Percentiles rank a stretch among this genome's conserved stretches.
phyloP scores from a whole-genome alignment of 768 basidiomycete genomes.

The Exsudoporus frostii region DNA sequence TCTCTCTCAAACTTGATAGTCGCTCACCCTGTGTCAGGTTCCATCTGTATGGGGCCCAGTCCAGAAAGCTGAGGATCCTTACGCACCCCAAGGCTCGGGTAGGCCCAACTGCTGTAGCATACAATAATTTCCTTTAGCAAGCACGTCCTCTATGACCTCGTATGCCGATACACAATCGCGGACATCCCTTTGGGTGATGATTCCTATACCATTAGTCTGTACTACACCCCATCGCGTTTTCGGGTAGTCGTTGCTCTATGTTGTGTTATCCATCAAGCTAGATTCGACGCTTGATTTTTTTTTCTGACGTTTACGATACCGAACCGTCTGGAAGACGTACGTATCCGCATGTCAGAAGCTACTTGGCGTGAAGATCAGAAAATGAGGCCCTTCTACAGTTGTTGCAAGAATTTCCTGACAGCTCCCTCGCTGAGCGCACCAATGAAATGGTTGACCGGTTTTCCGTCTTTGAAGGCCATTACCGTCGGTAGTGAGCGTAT shows the following conservation, averaged over 20 bases:
- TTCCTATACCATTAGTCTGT: constrained; percentile 14
- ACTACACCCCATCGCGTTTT: constrained; percentile 11
- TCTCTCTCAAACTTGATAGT: constrained; percentile 1
- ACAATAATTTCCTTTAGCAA: constrained; percentile 38
- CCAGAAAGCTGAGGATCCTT: constrained; percentile 90
- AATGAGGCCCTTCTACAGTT: constrained; percentile 24
- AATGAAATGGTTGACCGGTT: constrained; percentile 56
- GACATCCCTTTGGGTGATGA: background rate
- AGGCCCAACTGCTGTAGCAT: constrained; percentile 54
- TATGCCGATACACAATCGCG: background rate
- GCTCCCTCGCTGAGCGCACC: constrained; percentile 50
- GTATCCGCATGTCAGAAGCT: background rate
- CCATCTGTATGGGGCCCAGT: constrained; percentile 97
- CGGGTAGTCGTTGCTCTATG: constrained; percentile 4
- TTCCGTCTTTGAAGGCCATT: constrained; percentile 67
- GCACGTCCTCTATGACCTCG: background rate
- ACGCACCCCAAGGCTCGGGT: constrained; percentile 65
- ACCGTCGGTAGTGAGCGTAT: constrained; percentile 78
- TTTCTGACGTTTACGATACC: constrained; percentile 10
- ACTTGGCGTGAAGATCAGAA: background rate
- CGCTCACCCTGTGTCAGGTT: constrained; percentile 49
- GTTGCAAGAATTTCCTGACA: constrained; percentile 45
- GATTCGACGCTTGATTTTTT: background rate
- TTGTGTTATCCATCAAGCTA: constrained; percentile 12
- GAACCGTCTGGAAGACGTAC: background rate